Evolutionary conservation across 2,329 filamentous ascomycete genomes (phyloP), one percentile per base, ranked within the genome.

Genomic region (Diplodia corticola): DNA sequence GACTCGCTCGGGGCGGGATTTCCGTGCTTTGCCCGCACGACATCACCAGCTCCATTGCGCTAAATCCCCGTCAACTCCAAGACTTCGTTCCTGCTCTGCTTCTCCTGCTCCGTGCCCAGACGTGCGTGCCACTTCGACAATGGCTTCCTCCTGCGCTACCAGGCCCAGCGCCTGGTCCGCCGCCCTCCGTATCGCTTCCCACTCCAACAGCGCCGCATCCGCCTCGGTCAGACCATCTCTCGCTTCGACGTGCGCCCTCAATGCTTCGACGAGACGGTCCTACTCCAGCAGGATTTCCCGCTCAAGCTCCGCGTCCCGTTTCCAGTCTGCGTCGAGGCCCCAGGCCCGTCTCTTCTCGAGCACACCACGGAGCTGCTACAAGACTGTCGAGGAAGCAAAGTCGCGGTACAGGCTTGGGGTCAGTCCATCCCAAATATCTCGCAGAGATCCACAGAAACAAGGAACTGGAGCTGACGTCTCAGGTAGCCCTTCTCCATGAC

Each of bases 401-500:
- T 67, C 66, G 24, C 63, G 63, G 28, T 37, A 60, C 28, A 67
- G 48, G 33, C n/a, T 64, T 17, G 66, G 66, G 50, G 65, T 67
- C 30, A 64, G 65, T 67, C 48, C 5, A 15, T 9, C 7, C 6
- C 22, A 9, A 9, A 24, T 20, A 3, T 17, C n/a, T 30, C 37
- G 20, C 15, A 24, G 12, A 20, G 7, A 40, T 40, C 2, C 3
- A 15, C 22, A 9, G 24, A 15, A 33, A 24, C 13, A 15, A 50
- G 28, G 24, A 26, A 20, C 46, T 30, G n/a, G 35, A 17, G 35
- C 64, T 65, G 46, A 65, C 46, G 5, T 10, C 1, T 22, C 15
- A 10, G 33, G 40, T 69, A 93, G 89, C 95, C 95, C 33, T 98
- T 99, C 82, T 97, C 93, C 64, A 93, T 91, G 88, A 94, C 92